These are phyloP conservation scores for Phyllostachys edulis DNA, from an alignment of 176 grass and related monocot species.

Conservation along the genomic window DNA sequence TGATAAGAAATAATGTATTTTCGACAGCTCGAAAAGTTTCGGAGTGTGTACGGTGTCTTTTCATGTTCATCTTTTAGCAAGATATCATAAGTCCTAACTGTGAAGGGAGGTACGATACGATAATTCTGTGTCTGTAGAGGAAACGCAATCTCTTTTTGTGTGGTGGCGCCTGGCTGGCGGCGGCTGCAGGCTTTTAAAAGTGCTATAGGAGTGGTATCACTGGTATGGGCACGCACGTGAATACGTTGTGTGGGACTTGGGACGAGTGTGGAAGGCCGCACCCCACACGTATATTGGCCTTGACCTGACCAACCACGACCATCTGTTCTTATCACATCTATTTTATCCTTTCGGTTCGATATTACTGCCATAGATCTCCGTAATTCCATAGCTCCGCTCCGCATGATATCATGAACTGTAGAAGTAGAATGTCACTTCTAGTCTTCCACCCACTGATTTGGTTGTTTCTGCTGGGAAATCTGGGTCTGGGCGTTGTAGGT, in stretches of 20 bases:
- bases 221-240: not conserved
- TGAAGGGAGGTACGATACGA: not conserved
- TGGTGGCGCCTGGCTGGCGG: not conserved
- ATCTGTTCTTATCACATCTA: too few species aligned
- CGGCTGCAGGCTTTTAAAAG: not conserved
- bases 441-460: too few species aligned
- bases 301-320: too few species aligned
- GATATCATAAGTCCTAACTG: not conserved
- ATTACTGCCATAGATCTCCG: too few species aligned
- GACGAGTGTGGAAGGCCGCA: not conserved
- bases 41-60: not conserved
- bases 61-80: not conserved
- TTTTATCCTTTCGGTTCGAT: too few species aligned
- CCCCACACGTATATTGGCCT: not conserved
- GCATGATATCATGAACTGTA: too few species aligned
- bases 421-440: too few species aligned
- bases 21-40: not conserved
- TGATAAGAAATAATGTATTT: not conserved
- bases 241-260: too few species aligned
- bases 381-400: too few species aligned
- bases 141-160: not conserved
- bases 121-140: not conserved
- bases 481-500: too few species aligned
- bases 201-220: too few species aligned
- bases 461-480: too few species aligned